These are phyloP conservation scores for Citrus inodora DNA, from an alignment of 345 rosid genomes.

Conservation along the genomic window DNA sequence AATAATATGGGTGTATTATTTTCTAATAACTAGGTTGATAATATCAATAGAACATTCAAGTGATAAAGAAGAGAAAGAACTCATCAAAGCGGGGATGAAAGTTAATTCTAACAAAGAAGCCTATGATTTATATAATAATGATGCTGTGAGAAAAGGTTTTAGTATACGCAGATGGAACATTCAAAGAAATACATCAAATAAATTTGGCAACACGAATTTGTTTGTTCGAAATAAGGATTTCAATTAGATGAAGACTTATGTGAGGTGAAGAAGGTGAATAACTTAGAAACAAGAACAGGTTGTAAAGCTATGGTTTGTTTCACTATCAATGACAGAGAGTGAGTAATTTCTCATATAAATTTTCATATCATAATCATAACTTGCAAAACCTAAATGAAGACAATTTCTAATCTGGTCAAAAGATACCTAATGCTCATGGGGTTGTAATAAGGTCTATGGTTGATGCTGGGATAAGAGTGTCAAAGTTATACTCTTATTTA, in stretches of 20 bases:
- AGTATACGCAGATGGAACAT: no score
- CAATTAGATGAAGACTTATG: no score
- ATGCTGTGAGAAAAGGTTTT: no score
- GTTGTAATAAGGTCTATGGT: no score
- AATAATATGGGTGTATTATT: no score
- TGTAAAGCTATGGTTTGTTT: constrained; percentile 9
- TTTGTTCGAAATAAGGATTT: no score
- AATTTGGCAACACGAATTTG: no score
- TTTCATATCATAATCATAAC: constrained; percentile 13
- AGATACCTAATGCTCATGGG: no score
- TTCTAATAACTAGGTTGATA: background rate
- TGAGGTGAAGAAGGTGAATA: background rate
- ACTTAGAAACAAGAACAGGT: constrained; percentile 16
- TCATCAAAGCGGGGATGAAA: background rate
- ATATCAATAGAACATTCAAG: background rate
- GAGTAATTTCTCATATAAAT: constrained; percentile 13
- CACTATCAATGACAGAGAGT: constrained; percentile 2
- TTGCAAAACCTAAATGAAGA: background rate
- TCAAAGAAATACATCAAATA: no score
- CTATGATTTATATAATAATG: background rate
- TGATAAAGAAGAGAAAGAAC: background rate
- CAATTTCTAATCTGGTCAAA: no score
- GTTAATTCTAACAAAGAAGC: constrained; percentile 14
- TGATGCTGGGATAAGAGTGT: no score
- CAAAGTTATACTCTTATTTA: no score